Percentiles rank a stretch among this genome's conserved stretches.
phyloP scores from a whole-genome alignment of 108 stramenopile genomes.

The Cyclotella atomus region DNA sequence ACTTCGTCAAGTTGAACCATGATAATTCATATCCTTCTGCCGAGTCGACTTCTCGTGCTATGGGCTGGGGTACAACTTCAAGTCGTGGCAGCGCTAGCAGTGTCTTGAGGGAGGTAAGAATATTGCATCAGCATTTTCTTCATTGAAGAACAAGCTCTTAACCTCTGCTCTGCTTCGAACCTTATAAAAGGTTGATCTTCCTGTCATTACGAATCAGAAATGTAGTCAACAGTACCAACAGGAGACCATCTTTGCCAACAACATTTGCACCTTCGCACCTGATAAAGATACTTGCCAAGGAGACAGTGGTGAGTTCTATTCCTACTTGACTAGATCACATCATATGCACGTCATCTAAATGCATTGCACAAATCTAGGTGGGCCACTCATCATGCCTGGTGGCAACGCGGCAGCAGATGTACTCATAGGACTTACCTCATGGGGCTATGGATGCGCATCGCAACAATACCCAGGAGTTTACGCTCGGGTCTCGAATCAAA shows the following conservation, averaged over 20 bases:
- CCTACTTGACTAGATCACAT: neutral
- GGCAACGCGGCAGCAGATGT: slow-evolving; percentile 24
- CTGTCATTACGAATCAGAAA: slow-evolving; percentile 39
- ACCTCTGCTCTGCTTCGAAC: too few relatives aligned
- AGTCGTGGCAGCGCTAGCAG: neutral
- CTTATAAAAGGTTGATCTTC: slow-evolving; percentile 50
- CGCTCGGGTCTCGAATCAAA: slow-evolving; percentile 36
- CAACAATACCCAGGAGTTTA: slow-evolving; percentile 29
- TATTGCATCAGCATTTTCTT: too few relatives aligned
- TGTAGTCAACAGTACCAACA: slow-evolving; percentile 12
- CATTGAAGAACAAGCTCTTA: too few relatives aligned
- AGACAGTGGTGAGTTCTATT: slow-evolving; percentile 13
- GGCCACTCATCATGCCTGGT: slow-evolving; percentile 29
- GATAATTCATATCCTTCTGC: neutral
- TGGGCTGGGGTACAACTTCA: slow-evolving; percentile 4
- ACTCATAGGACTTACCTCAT: slow-evolving; percentile 32
- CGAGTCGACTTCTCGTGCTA: neutral
- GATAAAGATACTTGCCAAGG: slow-evolving; percentile 24
- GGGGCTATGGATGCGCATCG: slow-evolving; percentile 27
- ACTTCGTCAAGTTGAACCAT: slow-evolving; percentile 19
- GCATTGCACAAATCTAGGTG: neutral
- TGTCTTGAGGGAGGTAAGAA: neutral
- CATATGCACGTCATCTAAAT: neutral
- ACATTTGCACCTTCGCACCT: slow-evolving; percentile 7
- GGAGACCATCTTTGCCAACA: neutral